phyloP scores from a whole-genome alignment of 1,284 basidiomycete genomes.

The Hortiboletus rubellus region DNA sequence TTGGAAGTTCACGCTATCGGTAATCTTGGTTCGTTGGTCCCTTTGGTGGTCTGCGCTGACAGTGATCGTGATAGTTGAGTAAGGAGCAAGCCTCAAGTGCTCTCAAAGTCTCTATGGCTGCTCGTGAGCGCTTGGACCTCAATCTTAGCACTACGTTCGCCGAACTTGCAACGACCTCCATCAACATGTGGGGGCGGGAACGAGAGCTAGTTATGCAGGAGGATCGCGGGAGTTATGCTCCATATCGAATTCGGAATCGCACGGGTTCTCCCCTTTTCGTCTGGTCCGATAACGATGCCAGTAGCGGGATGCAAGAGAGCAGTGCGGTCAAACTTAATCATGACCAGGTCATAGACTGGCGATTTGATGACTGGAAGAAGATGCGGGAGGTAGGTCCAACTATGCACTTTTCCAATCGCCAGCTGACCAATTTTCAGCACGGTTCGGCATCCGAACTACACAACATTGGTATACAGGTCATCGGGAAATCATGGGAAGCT shows the following conservation, averaged over 20 bases:
- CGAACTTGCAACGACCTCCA: slow-evolving; percentile 79
- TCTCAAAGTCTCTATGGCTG: slow-evolving; percentile 65
- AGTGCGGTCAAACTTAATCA: slow-evolving; percentile 61
- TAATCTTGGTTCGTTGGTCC: slow-evolving; percentile 32
- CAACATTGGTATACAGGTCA: slow-evolving; percentile 80
- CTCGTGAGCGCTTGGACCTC: slow-evolving; percentile 85
- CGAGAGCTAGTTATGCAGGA: slow-evolving; percentile 71
- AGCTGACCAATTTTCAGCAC: slow-evolving; percentile 53
- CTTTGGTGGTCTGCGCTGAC: slow-evolving; percentile 13
- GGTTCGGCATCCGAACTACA: slow-evolving; percentile 80
- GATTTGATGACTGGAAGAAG: slow-evolving; percentile 96
- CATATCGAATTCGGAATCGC: slow-evolving; percentile 90
- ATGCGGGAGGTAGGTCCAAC: slow-evolving; percentile 77
- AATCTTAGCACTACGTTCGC: slow-evolving; percentile 93
- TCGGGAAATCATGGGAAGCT: slow-evolving; percentile 90
- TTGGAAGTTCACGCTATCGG: slow-evolving; percentile 85
- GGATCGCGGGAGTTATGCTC: slow-evolving; percentile 85
- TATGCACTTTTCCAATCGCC: background rate
- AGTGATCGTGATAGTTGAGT: slow-evolving; percentile 43
- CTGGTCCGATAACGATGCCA: slow-evolving; percentile 76
- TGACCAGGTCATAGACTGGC: slow-evolving; percentile 87
- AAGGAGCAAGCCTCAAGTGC: slow-evolving; percentile 56
- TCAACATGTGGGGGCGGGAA: slow-evolving; percentile 74
- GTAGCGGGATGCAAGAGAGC: slow-evolving; percentile 45
- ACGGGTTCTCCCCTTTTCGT: slow-evolving; percentile 84